Base-by-base conservation (phyloP, 2,329 filamentous ascomycete genomes). In the Xenoacremonium recifei region DNA sequence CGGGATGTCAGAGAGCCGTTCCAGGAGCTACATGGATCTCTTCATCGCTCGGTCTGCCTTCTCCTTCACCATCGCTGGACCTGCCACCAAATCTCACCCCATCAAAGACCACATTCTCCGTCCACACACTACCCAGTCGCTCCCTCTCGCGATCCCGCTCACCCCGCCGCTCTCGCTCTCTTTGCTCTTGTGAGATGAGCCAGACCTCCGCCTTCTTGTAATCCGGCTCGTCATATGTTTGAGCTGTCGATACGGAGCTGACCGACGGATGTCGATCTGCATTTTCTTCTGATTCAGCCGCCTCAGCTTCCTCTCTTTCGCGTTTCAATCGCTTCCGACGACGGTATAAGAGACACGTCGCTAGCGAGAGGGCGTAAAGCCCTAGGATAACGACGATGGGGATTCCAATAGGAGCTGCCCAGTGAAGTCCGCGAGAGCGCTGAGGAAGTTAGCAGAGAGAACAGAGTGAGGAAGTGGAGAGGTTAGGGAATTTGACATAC, bases 371-470 rank as follows among this genome's bases (percentile, higher is more conserved):
- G 23, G 49, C 51, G 40, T 65, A 65, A 13, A 64, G 32, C 6
- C 52, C 47, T 2, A 65, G 48, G 6, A 65, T 46, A n/a, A 54
- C 51, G 21, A 59, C 48, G 19, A 64, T 52, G 21, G 59, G 58
- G 11, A 65, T 57, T 16, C 59, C 48, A 6, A 64, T 54, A 4
- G 60, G 56, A 2, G 60, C 54, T 1, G 54, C 52, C 59, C 56
- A 62, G 33, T 52, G 53, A 16, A 57, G 46, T 21, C 44, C 42
- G 19, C 44, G 39, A 7, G 37, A 41, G 21, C 50, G 39, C 60
- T 63, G 29, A 41, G 35, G 23, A 9, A 27, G 13, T 27, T 27
- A 27, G 23, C 23, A 27, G 10, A 21, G 33, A 16, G 16, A 29
- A 7, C 17, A 10, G 19, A 16, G 11, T 19, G 31, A 20, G n/a